phyloP scores from a whole-genome alignment of 805 yeast genomes.

The Metschnikowia lochheadii region DNA sequence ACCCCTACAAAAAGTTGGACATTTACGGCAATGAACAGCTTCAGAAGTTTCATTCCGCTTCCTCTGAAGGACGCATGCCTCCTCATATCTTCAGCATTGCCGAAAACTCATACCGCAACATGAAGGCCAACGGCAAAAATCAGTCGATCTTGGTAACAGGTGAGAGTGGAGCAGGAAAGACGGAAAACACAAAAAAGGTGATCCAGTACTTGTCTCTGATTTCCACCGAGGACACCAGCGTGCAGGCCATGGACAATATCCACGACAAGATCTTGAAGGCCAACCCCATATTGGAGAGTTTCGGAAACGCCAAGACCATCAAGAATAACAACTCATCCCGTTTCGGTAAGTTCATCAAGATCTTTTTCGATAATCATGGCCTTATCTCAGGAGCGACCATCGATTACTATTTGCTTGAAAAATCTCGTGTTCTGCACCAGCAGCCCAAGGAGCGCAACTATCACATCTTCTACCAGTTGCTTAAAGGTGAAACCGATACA shows the following conservation, averaged over 20 bases:
- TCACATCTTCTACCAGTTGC: constrained; percentile 86
- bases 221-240: constrained; percentile 32
- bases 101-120: constrained; percentile 76
- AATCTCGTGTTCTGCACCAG: constrained; percentile 85
- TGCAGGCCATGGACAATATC: constrained; percentile 36
- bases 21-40: constrained; percentile 64
- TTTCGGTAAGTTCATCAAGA: constrained; percentile 92
- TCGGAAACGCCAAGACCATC: constrained; percentile 95
- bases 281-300: constrained; percentile 91
- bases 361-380: constrained; percentile 63
- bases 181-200: constrained; percentile 94
- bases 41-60: constrained; percentile 45
- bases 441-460: constrained; percentile 79
- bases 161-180: constrained; percentile 98
- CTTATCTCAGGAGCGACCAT: constrained; percentile 83
- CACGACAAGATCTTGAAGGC: constrained; percentile 88
- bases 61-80: constrained; percentile 31
- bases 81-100: constrained; percentile 94
- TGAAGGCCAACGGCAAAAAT: constrained; percentile 63
- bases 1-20: constrained; percentile 76
- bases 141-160: constrained; percentile 97
- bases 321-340: constrained; percentile 93
- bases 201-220: constrained; percentile 86
- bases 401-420: constrained; percentile 91
- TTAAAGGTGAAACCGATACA: constrained; percentile 57